Evolutionary conservation across 371 early-diverging fungal genomes (phyloP).

Genomic region (Basidiobolus meristosporus): DNA sequence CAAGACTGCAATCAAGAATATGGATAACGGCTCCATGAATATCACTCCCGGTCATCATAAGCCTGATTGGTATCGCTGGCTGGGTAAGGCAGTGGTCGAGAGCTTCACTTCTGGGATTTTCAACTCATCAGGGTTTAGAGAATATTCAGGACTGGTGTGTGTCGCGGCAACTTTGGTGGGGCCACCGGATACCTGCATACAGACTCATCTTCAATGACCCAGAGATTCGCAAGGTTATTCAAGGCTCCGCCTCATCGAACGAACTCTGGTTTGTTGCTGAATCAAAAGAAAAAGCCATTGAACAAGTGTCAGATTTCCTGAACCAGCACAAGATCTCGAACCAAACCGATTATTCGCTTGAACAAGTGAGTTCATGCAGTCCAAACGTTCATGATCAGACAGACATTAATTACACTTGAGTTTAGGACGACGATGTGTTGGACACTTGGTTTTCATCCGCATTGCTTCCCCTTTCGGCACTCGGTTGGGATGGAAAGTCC

Average conservation of each 20-base stretch:
- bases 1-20: conserved; percentile 39
- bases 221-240: too few relatives aligned
- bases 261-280: conserved; percentile 47
- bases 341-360: background rate
- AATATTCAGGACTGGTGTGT: conserved; percentile 98
- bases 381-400: conserved; percentile 1
- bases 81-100: conserved; percentile 48
- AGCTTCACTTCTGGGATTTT: background rate
- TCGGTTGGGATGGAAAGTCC: conserved; percentile 30
- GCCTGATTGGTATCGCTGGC: conserved; percentile 89
- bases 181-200: conserved; percentile 98
- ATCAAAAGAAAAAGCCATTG: conserved; percentile 8
- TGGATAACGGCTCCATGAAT: conserved; percentile 42
- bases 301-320: conserved; percentile 12
- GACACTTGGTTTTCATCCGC: conserved; percentile 99
- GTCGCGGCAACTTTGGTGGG: conserved; percentile 99
- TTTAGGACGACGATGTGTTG: conserved; percentile 92
- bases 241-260: too few relatives aligned
- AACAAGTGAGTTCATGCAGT: background rate
- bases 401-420: conserved; percentile 1
- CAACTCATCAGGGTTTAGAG: conserved; percentile 12
- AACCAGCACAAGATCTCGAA: background rate
- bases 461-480: conserved; percentile 86
- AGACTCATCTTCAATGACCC: conserved; percentile 15
- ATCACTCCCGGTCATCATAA: conserved; percentile 67